phyloP scores from a whole-genome alignment of 345 rosid genomes.

The Adansonia digitata region DNA sequence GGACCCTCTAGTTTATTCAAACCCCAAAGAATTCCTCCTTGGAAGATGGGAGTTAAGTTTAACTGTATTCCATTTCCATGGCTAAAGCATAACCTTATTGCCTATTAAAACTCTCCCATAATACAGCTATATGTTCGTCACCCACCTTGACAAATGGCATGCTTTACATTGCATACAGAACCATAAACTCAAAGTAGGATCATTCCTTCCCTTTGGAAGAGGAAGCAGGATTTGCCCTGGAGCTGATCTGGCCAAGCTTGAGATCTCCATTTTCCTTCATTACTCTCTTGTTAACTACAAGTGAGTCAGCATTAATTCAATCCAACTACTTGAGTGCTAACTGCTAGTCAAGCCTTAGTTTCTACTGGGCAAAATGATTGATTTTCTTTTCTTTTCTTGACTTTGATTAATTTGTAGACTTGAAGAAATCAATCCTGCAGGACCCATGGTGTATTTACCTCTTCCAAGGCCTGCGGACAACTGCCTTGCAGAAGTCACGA shows the following conservation, averaged over 20 bases:
- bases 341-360: not conserved
- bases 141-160: not conserved
- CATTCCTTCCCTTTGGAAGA: not conserved
- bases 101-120: too few species aligned
- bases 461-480: not conserved
- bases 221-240: slow-evolving; percentile 2
- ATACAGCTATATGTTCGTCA: too few species aligned
- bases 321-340: not conserved
- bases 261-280: slow-evolving; percentile 1
- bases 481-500: not conserved
- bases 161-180: not conserved
- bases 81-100: not conserved
- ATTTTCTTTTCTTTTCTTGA: not conserved
- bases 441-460: not conserved
- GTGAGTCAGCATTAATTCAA: not conserved
- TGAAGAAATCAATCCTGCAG: not conserved
- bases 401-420: not conserved
- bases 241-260: not conserved
- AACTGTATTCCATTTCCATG: not conserved
- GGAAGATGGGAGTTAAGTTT: slow-evolving; percentile 46
- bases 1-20: slow-evolving; percentile 31
- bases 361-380: not conserved
- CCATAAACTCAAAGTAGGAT: not conserved
- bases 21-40: slow-evolving; percentile 40
- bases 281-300: not conserved